Percentiles rank a stretch among this genome's conserved stretches.
Evolutionary conservation across 148 eudicot species (phyloP).

Genomic region (Hydrangea macrophylla): DNA sequence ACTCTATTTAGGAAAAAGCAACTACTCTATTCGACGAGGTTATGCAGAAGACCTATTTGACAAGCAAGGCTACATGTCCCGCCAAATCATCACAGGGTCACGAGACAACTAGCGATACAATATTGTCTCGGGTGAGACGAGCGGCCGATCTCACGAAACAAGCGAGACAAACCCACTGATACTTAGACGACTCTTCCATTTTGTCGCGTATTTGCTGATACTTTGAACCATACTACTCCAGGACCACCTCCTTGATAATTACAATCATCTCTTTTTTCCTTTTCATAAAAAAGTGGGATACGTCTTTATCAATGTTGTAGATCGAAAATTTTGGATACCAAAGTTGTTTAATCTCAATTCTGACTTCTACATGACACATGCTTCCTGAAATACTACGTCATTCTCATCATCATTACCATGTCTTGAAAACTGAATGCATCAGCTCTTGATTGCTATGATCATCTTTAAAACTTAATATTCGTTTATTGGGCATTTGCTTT

Average conservation of each 20-base stretch:
- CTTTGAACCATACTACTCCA: no score
- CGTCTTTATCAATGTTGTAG: background rate
- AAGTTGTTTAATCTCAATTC: background rate
- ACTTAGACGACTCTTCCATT: no score
- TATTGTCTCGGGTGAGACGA: no score
- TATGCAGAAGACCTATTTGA: no score
- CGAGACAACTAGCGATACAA: no score
- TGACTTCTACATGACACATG: background rate
- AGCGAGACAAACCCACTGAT: no score
- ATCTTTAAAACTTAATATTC: background rate
- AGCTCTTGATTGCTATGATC: background rate
- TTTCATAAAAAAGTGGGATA: background rate
- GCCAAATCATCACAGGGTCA: no score
- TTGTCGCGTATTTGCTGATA: no score
- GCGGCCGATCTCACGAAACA: no score
- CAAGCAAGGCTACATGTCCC: no score
- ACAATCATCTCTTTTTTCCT: background rate
- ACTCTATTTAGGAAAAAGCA: no score
- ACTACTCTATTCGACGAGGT: no score
- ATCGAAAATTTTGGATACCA: background rate
- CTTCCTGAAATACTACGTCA: background rate
- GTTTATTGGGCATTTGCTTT: background rate
- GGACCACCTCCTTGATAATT: background rate
- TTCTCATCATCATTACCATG: conserved; percentile 2
- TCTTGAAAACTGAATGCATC: background rate